Evolutionary conservation across 2,329 filamentous ascomycete species (phyloP).

Genomic region (Verticillium dahliae): DNA sequence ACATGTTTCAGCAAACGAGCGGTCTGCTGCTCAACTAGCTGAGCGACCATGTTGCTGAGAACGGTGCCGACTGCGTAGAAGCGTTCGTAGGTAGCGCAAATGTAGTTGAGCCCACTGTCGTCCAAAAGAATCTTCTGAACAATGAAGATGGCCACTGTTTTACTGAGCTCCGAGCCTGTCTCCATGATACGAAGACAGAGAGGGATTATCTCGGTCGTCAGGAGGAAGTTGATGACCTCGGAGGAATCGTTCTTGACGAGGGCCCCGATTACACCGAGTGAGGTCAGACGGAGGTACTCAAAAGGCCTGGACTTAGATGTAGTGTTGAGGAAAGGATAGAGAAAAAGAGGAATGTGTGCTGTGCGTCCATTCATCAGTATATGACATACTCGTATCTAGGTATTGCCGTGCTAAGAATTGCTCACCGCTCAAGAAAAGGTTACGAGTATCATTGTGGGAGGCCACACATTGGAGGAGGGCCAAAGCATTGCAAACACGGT

Average conservation of each 20-base stretch:
- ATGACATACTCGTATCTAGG: not conserved
- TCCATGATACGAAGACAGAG: conserved; percentile 98
- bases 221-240: conserved; percentile 96
- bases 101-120: conserved; percentile 94
- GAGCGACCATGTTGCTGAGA: conserved; percentile 96
- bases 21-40: conserved; percentile 95
- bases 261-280: conserved; percentile 91
- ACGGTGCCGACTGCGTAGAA: conserved; percentile 98
- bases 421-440: conserved; percentile 85
- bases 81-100: conserved; percentile 96
- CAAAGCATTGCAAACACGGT: conserved; percentile 94
- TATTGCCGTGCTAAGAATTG: conserved; percentile 1
- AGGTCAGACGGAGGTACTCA: conserved; percentile 93
- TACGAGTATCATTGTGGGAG: conserved; percentile 92
- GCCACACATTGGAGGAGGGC: conserved; percentile 95
- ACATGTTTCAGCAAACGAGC: conserved; percentile 95
- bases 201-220: conserved; percentile 97
- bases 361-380: conserved; percentile 1
- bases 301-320: conserved; percentile 97
- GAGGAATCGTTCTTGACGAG: conserved; percentile 98
- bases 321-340: conserved; percentile 97
- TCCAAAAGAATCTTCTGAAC: conserved; percentile 98
- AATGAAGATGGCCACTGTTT: conserved; percentile 98
- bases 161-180: conserved; percentile 94
- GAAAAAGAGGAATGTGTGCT: conserved; percentile 96